Evolutionary conservation across 164 flowering plant species (phyloP), one percentile per base, ranked within the genome.

Genomic region (Cinnamomum micranthum): DNA sequence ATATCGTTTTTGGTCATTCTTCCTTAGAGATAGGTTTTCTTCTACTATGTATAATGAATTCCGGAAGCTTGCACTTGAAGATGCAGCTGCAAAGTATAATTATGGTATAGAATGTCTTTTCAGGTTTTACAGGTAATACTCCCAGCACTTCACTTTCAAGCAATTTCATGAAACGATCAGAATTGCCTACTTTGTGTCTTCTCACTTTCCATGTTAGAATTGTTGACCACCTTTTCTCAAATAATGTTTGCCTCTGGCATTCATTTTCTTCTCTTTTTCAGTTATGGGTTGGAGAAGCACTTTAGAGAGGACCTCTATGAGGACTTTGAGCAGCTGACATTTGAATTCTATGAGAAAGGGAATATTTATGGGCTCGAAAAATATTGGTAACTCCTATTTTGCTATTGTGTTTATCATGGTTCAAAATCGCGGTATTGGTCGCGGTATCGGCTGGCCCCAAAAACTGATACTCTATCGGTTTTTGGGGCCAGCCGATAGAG

Each of bases 41-140:
- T 84, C 86, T 81, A 87, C 96, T 10, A 95, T 95, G 97, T 95
- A 95, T 72, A 77, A 90, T 69, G 98, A 92, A 41, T 95, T 95
- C 81, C 85, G 80, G 71, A 95, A 88, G 81, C 76, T 82, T 35
- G 97, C 99, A 23, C 80, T 87, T 33, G 99, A 95, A 83, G 99
- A 95, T 87, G 96, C 98, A n/a, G 91, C 86, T 78, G 90, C 93
- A 73, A 86, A 84, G 82, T 95, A 93, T 81, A 80, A 93, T 79
- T 95, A 95, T 75, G 99, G 99, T 33, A 76, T 85, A 59, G 98
- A 95, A 78, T 95, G 99, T 81, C 93, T 95, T 79, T 95, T 95
- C 86, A 89, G 98, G 79, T 95, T 95, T 78, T 95, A 88, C 73
- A 95, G 99, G 99, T 95, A 86, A 33, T 71, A 60, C 25, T 13